Evolutionary conservation across 108 stramenopile genomes (phyloP).

Genomic region (Cylindrotheca closterium): DNA sequence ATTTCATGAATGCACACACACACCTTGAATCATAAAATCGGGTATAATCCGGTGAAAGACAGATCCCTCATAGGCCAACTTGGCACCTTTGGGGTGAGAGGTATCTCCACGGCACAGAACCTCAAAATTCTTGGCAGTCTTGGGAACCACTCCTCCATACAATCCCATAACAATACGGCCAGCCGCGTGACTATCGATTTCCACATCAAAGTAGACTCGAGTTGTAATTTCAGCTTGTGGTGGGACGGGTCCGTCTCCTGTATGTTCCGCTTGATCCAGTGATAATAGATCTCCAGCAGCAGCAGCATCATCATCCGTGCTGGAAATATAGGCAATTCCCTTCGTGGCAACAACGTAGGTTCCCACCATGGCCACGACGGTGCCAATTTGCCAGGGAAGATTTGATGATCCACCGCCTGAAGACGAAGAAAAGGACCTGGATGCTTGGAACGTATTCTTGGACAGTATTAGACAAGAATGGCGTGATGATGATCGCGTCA

Average conservation of each 20-base stretch:
- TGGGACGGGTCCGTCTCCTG: constrained; percentile 7
- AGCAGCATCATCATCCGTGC: constrained; percentile 21
- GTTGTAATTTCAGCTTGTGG: constrained; percentile 61
- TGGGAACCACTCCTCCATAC: constrained; percentile 87
- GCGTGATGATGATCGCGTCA: too few species aligned
- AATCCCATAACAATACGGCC: constrained; percentile 92
- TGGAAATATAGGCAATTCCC: constrained; percentile 8
- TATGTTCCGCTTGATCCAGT: constrained; percentile 16
- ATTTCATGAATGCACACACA: too few species aligned
- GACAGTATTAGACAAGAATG: too few species aligned
- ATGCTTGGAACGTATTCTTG: too few species aligned
- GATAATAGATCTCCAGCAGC: too few species aligned
- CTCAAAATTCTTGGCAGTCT: constrained; percentile 88
- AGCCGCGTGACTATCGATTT: constrained; percentile 62
- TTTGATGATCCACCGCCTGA: constrained; percentile 11
- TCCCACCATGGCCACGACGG: constrained; percentile 24
- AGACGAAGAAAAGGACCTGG: not conserved
- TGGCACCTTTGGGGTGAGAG: constrained; percentile 55
- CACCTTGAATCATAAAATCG: constrained; percentile 87
- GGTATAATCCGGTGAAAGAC: constrained; percentile 95
- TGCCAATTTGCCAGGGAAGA: constrained; percentile 36
- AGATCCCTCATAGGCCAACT: constrained; percentile 73
- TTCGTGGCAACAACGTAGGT: constrained; percentile 26
- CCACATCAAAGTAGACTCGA: constrained; percentile 82
- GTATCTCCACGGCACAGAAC: constrained; percentile 66